Percentiles rank a stretch among this genome's conserved stretches.
Conservation (phyloP, 202 grass and related monocot genomes). For the Zoysia matrella region DNA sequence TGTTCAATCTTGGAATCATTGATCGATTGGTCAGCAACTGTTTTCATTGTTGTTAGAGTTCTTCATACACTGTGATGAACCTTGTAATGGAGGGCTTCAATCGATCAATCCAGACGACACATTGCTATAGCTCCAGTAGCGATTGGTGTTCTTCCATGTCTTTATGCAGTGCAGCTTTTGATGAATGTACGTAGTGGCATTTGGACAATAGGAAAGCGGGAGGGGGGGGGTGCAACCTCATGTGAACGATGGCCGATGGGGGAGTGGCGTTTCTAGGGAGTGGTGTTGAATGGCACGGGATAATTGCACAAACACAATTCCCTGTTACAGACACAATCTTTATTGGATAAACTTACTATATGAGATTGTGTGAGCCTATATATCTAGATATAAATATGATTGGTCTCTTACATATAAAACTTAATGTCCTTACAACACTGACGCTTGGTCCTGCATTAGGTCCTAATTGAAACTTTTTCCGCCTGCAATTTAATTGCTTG, state of each 20-base stretch:
- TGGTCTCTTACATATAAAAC: too few relatives aligned
- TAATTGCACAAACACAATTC: background rate
- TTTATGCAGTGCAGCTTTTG: constrained; percentile 57
- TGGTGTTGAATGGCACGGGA: constrained; percentile 31
- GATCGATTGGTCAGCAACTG: constrained; percentile 22
- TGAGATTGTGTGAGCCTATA: too few relatives aligned
- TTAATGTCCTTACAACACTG: too few relatives aligned
- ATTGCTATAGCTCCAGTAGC: background rate
- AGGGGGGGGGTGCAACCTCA: constrained; percentile 10
- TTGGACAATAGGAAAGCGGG: constrained; percentile 24
- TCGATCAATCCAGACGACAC: background rate
- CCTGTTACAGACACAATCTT: too few relatives aligned
- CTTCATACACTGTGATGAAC: constrained; percentile 31
- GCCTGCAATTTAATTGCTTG: background rate
- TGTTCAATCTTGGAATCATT: constrained; percentile 42
- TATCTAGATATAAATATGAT: too few relatives aligned
- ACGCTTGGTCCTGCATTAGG: too few relatives aligned
- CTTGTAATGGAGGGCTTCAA: constrained; percentile 24
- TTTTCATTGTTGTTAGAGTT: constrained; percentile 24
- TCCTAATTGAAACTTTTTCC: background rate
- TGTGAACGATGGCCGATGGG: constrained; percentile 22
- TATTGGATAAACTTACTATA: too few relatives aligned
- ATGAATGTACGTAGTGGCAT: constrained; percentile 12
- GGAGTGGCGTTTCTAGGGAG: background rate
- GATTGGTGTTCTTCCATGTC: constrained; percentile 51